Evolutionary conservation across 2,329 filamentous ascomycete species (phyloP), one percentile per base, ranked within the genome.

Genomic region (Fonsecaea monophora): DNA sequence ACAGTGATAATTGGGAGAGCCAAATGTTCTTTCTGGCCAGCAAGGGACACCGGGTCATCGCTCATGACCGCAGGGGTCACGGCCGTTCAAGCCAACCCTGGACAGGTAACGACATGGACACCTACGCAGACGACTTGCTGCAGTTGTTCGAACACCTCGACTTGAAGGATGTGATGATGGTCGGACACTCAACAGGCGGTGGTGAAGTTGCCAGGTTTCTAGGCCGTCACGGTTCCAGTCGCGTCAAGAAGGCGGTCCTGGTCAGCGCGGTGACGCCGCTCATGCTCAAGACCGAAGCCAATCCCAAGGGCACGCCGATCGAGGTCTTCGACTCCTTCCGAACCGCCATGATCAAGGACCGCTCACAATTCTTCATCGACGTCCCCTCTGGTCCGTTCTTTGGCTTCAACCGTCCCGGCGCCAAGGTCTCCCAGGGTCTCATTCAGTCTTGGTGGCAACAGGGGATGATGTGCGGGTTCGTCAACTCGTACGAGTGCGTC

Each of bases 181-280:
- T 80, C 2, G 78, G 78, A 1, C 78, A 80, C 60, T 80, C 78
- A 1, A 79, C 78, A 2, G 80, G 79, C 4, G 80, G 80, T 34
- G 80, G 80, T 35, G 80, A 82, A 67, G 77, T 81, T 1, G 73
- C 77, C 3, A 75, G 74, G 55, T 78, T 76, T 62, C 68, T 78
- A 6, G 76, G 74, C 7, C 75, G 76, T 7, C 74, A 78, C 64
- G 78, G 79, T 53, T 77, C 78, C 3, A 68, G 64, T n/a, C 75
- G 79, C 1, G 77, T 80, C 40, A 74, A 71, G 48, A 81, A 79
- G 68, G 78, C 78, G 2, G 80, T 81, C 9, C 74, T 82, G 1
- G 73, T 82, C 57, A 67, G 73, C 25, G 76, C 77, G 9, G 74
- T 80, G 10, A 73, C 78, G n/a, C 79, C 79, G 7, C 48, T 77